Conservation (phyloP, 2,329 filamentous ascomycete genomes). For the Penicillium glabrum region DNA sequence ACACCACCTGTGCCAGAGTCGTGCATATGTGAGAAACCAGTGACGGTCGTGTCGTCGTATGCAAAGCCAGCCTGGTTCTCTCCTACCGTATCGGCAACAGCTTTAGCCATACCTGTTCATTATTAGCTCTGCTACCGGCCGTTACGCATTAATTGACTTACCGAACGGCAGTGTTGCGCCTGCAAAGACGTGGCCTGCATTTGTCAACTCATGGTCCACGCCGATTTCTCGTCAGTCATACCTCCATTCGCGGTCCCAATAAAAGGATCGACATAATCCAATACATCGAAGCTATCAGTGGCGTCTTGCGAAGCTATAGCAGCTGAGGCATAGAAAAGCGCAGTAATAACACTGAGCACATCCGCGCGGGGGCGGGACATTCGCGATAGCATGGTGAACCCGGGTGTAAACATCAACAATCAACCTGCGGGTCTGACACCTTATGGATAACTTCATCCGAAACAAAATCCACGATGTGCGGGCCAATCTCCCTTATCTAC, state of each 20-base stretch:
- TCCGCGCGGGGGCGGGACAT: neutral
- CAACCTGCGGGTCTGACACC: neutral
- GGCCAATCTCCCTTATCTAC: constrained; percentile 14
- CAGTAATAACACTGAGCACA: constrained; percentile 3
- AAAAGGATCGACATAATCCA: constrained; percentile 51
- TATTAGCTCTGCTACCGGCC: neutral
- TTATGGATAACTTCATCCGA: neutral
- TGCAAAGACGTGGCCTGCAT: constrained; percentile 56
- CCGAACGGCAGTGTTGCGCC: constrained; percentile 57
- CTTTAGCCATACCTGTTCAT: constrained; percentile 52
- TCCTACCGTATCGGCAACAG: constrained; percentile 54
- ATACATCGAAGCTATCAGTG: constrained; percentile 28
- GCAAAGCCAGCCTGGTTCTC: constrained; percentile 60
- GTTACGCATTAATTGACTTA: constrained; percentile 18
- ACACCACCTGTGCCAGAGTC: constrained; percentile 54
- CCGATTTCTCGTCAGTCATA: constrained; percentile 5
- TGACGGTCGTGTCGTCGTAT: constrained; percentile 50
- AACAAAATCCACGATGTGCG: neutral
- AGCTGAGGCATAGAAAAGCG: constrained; percentile 10
- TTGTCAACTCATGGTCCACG: neutral
- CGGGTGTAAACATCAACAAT: neutral
- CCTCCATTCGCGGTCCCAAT: constrained; percentile 57
- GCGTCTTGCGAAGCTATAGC: neutral
- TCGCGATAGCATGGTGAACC: constrained; percentile 8
- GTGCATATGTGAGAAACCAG: constrained; percentile 55